A percentile compares a stretch with the other conserved stretches of the same genome.
These are phyloP conservation scores for Ceratobasidium sp. DNA, from an alignment of 1,284 basidiomycete species.

Conservation along the genomic window DNA sequence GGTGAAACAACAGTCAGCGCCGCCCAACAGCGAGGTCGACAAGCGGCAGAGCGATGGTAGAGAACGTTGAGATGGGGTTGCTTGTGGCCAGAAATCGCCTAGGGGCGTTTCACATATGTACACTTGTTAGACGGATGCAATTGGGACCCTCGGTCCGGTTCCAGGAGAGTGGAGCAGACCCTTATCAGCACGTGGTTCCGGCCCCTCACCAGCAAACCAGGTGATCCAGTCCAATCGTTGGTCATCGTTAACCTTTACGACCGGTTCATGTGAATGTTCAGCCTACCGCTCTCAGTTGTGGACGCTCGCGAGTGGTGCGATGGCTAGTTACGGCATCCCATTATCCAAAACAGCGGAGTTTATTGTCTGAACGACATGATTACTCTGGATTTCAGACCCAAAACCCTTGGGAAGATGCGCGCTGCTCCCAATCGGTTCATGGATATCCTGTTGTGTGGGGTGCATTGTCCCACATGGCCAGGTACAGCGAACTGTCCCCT, in stretches of 20 bases:
- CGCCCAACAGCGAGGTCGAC: conserved; percentile 17
- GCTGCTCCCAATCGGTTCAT: background rate
- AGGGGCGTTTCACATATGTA: conserved; percentile 41
- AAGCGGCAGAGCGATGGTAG: conserved; percentile 2
- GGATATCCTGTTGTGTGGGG: background rate
- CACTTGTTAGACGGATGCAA: conserved; percentile 35
- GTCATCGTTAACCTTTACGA: background rate
- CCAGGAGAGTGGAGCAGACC: background rate
- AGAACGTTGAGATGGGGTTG: conserved; percentile 27
- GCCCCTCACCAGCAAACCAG: conserved; percentile 1
- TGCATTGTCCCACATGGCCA: conserved; percentile 21
- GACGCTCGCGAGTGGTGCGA: background rate
- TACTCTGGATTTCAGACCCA: background rate
- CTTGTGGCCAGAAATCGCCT: conserved; percentile 17
- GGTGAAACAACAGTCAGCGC: conserved; percentile 3
- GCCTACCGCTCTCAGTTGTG: too few species aligned
- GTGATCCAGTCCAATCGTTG: background rate
- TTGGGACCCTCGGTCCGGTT: conserved; percentile 7
- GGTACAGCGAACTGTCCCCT: background rate
- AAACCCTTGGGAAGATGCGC: background rate
- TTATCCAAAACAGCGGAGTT: conserved; percentile 27
- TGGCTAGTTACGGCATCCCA: conserved; percentile 22
- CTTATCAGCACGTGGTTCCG: conserved; percentile 16
- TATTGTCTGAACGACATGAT: conserved; percentile 10
- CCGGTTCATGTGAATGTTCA: conserved; percentile 7